These are phyloP conservation scores for Arthrobotrys megalospora DNA, from an alignment of 2,329 filamentous ascomycete genomes.

Conservation along the genomic window DNA sequence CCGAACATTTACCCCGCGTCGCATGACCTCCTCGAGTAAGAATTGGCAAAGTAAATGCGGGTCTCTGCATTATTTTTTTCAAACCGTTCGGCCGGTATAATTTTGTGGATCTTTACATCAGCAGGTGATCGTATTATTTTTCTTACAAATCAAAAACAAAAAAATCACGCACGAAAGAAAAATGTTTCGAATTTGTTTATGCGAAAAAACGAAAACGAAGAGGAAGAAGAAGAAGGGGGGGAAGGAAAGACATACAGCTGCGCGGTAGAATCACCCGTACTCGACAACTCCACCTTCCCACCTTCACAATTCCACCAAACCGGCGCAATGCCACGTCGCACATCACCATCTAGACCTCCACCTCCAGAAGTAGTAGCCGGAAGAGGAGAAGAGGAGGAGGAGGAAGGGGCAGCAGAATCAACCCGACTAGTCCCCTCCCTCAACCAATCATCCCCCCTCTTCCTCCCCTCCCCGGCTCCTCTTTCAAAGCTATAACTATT, in stretches of 20 bases:
- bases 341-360: conserved; percentile 70
- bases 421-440: conserved; percentile 76
- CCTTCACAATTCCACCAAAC: conserved; percentile 66
- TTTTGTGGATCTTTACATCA: conserved; percentile 66
- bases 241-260: conserved; percentile 72
- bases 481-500: conserved; percentile 73
- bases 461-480: conserved; percentile 67
- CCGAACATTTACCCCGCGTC: conserved; percentile 76
- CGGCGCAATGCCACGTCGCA: conserved; percentile 35
- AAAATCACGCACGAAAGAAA: conserved; percentile 21
- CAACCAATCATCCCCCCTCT: conserved; percentile 77
- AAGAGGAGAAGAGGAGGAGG: background rate
- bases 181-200: conserved; percentile 10
- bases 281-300: conserved; percentile 75
- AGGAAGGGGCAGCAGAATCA: conserved; percentile 68
- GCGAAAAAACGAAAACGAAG: background rate
- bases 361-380: conserved; percentile 67
- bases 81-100: background rate
- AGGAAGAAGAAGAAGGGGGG: background rate
- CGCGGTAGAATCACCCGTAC: conserved; percentile 74
- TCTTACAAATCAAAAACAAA: conserved; percentile 58
- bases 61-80: conserved; percentile 67
- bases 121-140: conserved; percentile 27
- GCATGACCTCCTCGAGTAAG: conserved; percentile 74
- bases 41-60: conserved; percentile 78